Evolutionary conservation across 2,329 filamentous ascomycete genomes (phyloP).

Genomic region (Alternaria gaisen): DNA sequence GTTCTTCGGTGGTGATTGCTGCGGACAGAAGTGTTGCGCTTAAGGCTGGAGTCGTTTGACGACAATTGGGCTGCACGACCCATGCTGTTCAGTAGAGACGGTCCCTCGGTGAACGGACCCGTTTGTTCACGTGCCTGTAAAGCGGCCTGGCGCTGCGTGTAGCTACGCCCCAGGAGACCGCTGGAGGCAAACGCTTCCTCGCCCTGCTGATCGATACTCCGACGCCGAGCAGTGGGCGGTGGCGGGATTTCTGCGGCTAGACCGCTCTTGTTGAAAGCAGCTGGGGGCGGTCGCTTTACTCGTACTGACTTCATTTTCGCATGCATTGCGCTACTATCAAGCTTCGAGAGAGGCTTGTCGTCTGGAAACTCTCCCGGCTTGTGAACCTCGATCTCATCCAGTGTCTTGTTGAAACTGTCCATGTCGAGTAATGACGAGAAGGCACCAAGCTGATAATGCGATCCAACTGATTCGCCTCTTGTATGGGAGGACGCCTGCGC

Average conservation of each 20-base stretch:
- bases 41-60: slow-evolving; percentile 36
- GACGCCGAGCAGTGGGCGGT: slow-evolving; percentile 28
- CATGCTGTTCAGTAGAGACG: slow-evolving; percentile 64
- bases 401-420: slow-evolving; percentile 62
- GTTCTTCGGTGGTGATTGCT: slow-evolving; percentile 42
- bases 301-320: slow-evolving; percentile 50
- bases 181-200: slow-evolving; percentile 56
- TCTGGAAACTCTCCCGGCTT: slow-evolving; percentile 39
- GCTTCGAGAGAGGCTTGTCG: slow-evolving; percentile 33
- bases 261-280: slow-evolving; percentile 37
- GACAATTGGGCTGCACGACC: slow-evolving; percentile 38
- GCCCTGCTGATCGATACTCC: slow-evolving; percentile 34
- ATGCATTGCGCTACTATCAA: slow-evolving; percentile 42
- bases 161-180: slow-evolving; percentile 60
- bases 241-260: slow-evolving; percentile 27
- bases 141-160: slow-evolving; percentile 57
- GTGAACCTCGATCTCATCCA: slow-evolving; percentile 36
- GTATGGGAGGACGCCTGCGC: slow-evolving; percentile 33
- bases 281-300: slow-evolving; percentile 48
- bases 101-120: slow-evolving; percentile 64
- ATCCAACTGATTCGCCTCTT: slow-evolving; percentile 52
- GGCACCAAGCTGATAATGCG: slow-evolving; percentile 70
- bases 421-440: slow-evolving; percentile 74
- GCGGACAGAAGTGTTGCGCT: slow-evolving; percentile 43
- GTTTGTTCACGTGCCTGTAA: slow-evolving; percentile 50